These are phyloP conservation scores for Cornus florida DNA, from an alignment of 148 eudicot species.

Conservation along the genomic window DNA sequence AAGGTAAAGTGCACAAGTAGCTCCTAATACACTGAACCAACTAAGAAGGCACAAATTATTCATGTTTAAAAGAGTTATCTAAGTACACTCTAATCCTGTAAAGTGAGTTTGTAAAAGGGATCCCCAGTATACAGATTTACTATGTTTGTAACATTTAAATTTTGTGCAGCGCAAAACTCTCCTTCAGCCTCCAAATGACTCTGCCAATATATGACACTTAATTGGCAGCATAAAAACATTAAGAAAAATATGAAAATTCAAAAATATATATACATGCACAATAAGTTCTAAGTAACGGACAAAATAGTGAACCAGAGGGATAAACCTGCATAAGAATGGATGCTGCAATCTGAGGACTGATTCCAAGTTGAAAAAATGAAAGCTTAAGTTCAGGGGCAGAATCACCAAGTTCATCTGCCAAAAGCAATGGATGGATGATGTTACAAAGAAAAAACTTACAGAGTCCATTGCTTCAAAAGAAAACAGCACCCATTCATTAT, in stretches of 20 bases:
- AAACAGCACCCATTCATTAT: not conserved
- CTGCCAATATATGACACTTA: not conserved
- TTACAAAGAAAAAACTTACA: not conserved
- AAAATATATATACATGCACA: not conserved
- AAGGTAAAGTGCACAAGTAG: not conserved
- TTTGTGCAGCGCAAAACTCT: not conserved
- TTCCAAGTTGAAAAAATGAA: constrained; percentile 95
- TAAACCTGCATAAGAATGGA: constrained; percentile 91
- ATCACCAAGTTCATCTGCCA: constrained; percentile 85
- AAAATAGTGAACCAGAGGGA: not conserved
- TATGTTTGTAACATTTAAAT: not conserved
- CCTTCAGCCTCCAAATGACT: not conserved
- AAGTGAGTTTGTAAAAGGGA: not conserved
- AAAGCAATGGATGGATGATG: constrained; percentile 3
- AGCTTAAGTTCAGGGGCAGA: constrained; percentile 83
- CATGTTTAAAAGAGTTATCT: not conserved
- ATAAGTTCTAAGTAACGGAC: not conserved
- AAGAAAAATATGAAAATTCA: not conserved
- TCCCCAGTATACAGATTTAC: not conserved
- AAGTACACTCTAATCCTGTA: not conserved
- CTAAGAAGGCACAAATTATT: not conserved
- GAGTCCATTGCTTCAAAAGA: not conserved
- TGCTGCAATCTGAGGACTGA: constrained; percentile 96
- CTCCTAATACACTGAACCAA: not conserved
- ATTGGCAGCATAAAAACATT: not conserved